Base-by-base conservation (phyloP, 441 rosid genomes). In the Flueggea neowawraea region DNA sequence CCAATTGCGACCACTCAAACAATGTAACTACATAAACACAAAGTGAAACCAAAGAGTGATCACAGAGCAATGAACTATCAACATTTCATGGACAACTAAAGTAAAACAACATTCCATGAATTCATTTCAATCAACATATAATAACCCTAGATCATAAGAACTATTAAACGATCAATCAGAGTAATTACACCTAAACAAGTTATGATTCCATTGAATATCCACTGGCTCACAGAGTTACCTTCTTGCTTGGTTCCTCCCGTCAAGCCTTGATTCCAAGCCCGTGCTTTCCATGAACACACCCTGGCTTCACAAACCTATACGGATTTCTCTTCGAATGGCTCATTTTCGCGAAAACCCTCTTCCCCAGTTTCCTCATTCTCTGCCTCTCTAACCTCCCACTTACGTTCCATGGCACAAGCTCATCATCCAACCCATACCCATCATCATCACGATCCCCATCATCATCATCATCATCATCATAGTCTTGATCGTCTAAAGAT, bases 301-400 rank as follows among this genome's bases (percentile, higher is more conserved):
- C 95, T 31, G 82, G 77, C 67, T 80, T 91, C 73, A 84, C 71
- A 50, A 69, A 77, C 0, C 64, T 56, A 58, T 70, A 67, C 13
- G 83, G 85, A 55, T 74, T 67, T 76, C 62, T 74, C 82, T 81
- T 91, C 6, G 96, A 72, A 45, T 41, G 63, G 32, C 55, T 59
- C 73, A 80, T 82, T 79, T 81, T 91, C 3, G 95, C 72, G 70
- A 67, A 85, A 0, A 56, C 75, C 66, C 90, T 80, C 69, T 79
- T 83, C 61, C 91, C 91, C 69, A 81, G 54, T 60, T 85, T 85
- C 80, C 88, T 79, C 80, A 87, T 83, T 79, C 98, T 84, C 84
- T 85, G 82, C 72, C 82, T 84, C 64, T 80, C 92, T 7, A 89
- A 52, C 77, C 83, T 89, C 67, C 71, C 85, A 9, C 74, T 71